Base-by-base conservation (phyloP, 1,284 basidiomycete genomes). In the Cystobasidium sp. region DNA sequence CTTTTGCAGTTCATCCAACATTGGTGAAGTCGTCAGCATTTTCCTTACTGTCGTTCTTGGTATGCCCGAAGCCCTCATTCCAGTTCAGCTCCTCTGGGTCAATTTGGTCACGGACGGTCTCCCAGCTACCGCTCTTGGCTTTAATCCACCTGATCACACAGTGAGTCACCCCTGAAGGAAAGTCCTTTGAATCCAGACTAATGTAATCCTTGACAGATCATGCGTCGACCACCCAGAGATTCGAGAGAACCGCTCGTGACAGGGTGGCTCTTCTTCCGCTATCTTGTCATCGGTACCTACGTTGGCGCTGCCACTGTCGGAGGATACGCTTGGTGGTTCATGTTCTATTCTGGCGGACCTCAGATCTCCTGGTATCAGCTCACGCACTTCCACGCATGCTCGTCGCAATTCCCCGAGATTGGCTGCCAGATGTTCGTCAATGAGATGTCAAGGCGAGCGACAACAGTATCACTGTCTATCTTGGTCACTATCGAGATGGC, bases 311-410 rank as follows among this genome's bases (percentile, higher is more conserved):
- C 94, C 0, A 98, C 97, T 9, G 95, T 98, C 53, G 93, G 91
- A 78, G 96, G 95, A 58, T 97, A 97, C 81, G 94, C 93, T 0
- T 99, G 96, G 96, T 98, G 96, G 96, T 99, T 98, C 85, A 86
- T 97, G 80, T 91, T 88, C 83, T 97, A 97, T 83, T 80, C 86
- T 31, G 90, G 87, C 61, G 96, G 96, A 0, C 96, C 96, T 1
- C 92, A 95, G 81, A 97, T 99, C 81, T 86, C 91, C 16, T 97
- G 93, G 86, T 85, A 93, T 81, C 93, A 98, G 84, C 85, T 99
- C 78, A 95, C 93, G 5, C 88, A 97, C 83, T 97, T 97, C 88
- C 94, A 97, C 83, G 88, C 93, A 84, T 99, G 96, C 82, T 85
- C 89, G 1, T 76, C 86, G 8, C 80, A 87, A 66, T 97, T 97